Evolutionary conservation across 2,329 filamentous ascomycete genomes (phyloP), one percentile per base, ranked within the genome.

Genomic region (Arthrobotrys musiformis): DNA sequence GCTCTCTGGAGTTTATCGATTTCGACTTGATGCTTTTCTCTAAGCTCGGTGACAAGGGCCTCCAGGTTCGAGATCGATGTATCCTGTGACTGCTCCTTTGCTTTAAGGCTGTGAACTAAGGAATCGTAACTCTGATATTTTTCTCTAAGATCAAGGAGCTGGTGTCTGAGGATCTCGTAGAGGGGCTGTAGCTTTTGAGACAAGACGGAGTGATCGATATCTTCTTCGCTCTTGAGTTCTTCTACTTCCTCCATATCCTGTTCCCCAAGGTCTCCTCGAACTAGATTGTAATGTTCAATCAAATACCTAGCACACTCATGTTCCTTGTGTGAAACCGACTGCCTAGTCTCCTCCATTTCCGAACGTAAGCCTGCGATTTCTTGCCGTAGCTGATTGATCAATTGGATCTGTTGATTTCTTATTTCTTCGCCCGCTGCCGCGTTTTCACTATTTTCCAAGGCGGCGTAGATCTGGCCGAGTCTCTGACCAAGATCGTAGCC

Each of bases 291-390:
- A 40, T 70, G 56, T 42, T 76, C 33, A 28, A 76, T 42, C 30
- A 76, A 44, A 35, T 76, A 76, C 63, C 40, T 76, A 40, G 72
- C 72, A 40, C 72, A 76, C 42, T 76, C 64, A 42, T 76, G 72
- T 44, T 76, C 72, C 50, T 76, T 76, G 15, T 69, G 30, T 13
- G 58, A 63, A 30, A 69, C 72, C 7, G 64, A 70, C 17, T 76
- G 56, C 40, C 63, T 60, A 19, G 64, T 63, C 17, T 76, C 50
- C 3, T 76, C 46, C 72, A 76, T 76, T 37, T 76, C 72, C 24
- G 72, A 70, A 9, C 72, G 56, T 44, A 76, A 26, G 17, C n/a
- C 19, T n/a, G 72, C 48, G 35, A 76, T 76, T 52, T 76, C 72
- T 17, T 24, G 19, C 19, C 56, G 72, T n/a, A 76, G 50, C n/a